Evolutionary conservation across 495 filamentous ascomycete species (phyloP), one percentile per base, ranked within the genome.

Genomic region (Hypoxylon rickii): DNA sequence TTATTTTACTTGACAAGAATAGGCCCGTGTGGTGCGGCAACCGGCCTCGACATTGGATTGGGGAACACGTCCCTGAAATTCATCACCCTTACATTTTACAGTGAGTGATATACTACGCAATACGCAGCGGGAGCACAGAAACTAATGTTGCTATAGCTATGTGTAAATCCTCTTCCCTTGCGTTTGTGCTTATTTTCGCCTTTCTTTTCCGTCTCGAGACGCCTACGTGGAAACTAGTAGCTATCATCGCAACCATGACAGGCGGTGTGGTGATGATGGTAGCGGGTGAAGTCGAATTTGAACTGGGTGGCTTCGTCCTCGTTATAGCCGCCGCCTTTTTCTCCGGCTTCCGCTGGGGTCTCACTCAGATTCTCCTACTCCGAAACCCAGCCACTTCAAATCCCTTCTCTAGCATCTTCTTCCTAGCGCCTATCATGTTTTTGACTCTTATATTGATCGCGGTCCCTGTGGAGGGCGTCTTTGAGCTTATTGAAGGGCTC

Each of bases 221-320:
- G 4, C 90, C 90, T 0, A 96, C 92, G 0, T 84, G 89, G 75
- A 87, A 86, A 58, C 81, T 99, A 16, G 87, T 96, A 17, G 72
- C 82, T 29, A 90, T 99, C 58, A 97, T 99, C 55, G 80, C 83
- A 41, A 86, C 89, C 55, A 97, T 99, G 95, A 99, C 92, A 0
- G 63, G 85, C 2, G 95, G 95, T 47, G 95, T 99, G 18, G 81
- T 97, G 58, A 96, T 97, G 92, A 99, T 99, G 95, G 95, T 99
- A 2, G 89, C 92, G 1, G 92, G 92, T 18, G 94, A 99, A 73
- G 83, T 92, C n/a, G 86, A 87, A 26, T 99, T 99, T 79, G 83
- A 90, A 57, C 77, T 86, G 0, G 81, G 92, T 29, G 95, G 95
- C 7, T 97, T 99, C 71, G 67, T 91, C 21, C 85, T 99, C 38